A percentile compares a stretch with the other conserved stretches of the same genome.
Evolutionary conservation across 2,329 filamentous ascomycete species (phyloP).

Genomic region (Colletotrichum tamarilloi): DNA sequence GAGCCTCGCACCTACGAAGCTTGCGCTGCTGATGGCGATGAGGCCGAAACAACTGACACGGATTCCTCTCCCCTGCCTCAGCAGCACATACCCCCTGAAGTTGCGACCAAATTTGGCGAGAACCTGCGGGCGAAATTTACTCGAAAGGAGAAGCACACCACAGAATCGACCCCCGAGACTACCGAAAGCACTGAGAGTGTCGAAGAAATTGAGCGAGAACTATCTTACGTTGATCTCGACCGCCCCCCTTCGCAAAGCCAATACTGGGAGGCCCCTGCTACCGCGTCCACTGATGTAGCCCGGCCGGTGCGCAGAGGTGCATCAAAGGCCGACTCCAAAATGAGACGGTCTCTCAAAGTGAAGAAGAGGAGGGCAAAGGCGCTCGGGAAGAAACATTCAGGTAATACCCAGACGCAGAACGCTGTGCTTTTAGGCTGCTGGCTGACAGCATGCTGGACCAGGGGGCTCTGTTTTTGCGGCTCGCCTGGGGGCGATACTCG

Average conservation of each 20-base stretch:
- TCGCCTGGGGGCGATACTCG: not conserved
- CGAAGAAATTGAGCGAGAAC: not conserved
- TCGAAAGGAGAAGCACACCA: not conserved
- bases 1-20: not conserved
- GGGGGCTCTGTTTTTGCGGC: not conserved
- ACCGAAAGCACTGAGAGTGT: not conserved
- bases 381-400: not conserved
- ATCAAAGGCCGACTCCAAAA: not conserved
- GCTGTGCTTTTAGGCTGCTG: not conserved
- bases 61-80: not conserved
- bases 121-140: not conserved
- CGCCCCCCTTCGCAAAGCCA: not conserved
- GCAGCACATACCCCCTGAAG: not conserved
- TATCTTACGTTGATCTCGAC: not conserved
- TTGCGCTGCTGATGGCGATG: not conserved
- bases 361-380: not conserved
- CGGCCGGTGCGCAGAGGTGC: not conserved
- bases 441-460: not conserved
- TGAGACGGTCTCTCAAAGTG: not conserved
- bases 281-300: not conserved
- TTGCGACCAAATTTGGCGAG: not conserved
- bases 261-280: not conserved
- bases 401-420: not conserved
- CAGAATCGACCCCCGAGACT: not conserved
- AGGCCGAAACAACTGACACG: no score